Percentiles rank a stretch among this genome's conserved stretches.
Evolutionary conservation across 306 rosid genomes (phyloP).

Genomic region (Rosa rugosa): DNA sequence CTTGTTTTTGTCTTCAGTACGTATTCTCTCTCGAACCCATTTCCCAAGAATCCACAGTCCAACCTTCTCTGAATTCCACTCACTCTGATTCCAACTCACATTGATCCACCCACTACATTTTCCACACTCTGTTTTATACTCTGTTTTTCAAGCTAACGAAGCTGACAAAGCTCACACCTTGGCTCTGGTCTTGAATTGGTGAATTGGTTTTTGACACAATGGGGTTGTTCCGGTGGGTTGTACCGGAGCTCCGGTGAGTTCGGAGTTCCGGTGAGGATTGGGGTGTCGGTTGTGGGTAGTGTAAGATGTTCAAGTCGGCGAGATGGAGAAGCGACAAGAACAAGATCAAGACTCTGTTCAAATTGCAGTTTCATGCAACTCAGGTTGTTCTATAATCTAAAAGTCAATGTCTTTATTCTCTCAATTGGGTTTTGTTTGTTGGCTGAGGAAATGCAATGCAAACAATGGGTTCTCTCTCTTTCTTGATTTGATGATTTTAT

Average conservation of each 20-base stretch:
- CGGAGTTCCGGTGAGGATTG: conserved; percentile 21
- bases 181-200: conserved; percentile 26
- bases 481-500: not conserved
- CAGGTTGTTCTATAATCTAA: conserved; percentile 46
- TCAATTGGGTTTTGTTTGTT: conserved; percentile 31
- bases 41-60: conserved; percentile 18
- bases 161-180: conserved; percentile 10
- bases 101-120: conserved; percentile 20
- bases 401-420: not conserved
- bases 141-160: conserved; percentile 11
- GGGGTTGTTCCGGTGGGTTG: conserved; percentile 16
- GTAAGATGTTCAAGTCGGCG: conserved; percentile 77
- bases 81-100: conserved; percentile 11
- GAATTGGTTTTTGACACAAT: conserved; percentile 16
- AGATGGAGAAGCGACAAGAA: conserved; percentile 92
- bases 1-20: conserved; percentile 13
- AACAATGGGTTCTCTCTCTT: not conserved
- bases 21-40: conserved; percentile 17
- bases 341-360: conserved; percentile 70
- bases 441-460: conserved; percentile 28
- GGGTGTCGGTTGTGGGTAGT: not conserved
- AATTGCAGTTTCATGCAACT: conserved; percentile 75
- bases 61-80: conserved; percentile 4
- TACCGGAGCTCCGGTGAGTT: conserved; percentile 25
- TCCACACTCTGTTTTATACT: conserved; percentile 4